Evolutionary conservation across 257 asterid genomes (phyloP), one percentile per base, ranked within the genome.

Genomic region (Solanum ossicruentum): DNA sequence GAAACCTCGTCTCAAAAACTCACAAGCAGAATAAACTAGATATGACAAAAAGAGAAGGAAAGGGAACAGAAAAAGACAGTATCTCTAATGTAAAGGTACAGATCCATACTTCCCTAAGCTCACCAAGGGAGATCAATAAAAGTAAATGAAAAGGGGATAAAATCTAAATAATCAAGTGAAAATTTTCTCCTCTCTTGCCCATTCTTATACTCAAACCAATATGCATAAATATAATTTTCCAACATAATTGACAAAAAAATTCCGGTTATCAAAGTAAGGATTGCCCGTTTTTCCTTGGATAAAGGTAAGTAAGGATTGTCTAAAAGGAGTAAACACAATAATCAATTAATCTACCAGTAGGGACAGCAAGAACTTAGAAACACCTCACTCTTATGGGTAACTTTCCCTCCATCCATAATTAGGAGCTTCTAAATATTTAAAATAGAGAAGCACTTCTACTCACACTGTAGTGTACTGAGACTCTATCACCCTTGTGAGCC

Each of bases 401-500:
- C 82, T 51, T 77, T 51, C 82, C 61, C 7, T 78, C 66, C 49
- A 28, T 78, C 63, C 26, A 78, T 47, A 52, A 36, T 78, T 52
- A 28, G 83, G 66, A 78, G 11, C 83, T 78, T 52, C 28, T 78
- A 78, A 78, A 78, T 78, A 78, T 66, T 78, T 67, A 16, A 28
- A 26, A 26, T 26, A 52, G 49, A 78, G 66, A 26, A 78, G 83
- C 45, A 75, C 61, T 75, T 52, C 80, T 36, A 86, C 97, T 89
- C 83, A 97, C 99, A 97, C 97, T 89, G 88, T 97, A 97, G 91
- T 97, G 99, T 82, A 97, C 99, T 89, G 92, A 91, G 60, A 97
- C 85, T 32, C 65, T 86, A 86, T 97, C 98, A 7, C 99, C 99
- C 91, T 95, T 95, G 92, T 93, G 99, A 85, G 99, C 98, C 90